Conservation (phyloP, 495 filamentous ascomycete genomes). For the Polyplosphaeria fusca region DNA sequence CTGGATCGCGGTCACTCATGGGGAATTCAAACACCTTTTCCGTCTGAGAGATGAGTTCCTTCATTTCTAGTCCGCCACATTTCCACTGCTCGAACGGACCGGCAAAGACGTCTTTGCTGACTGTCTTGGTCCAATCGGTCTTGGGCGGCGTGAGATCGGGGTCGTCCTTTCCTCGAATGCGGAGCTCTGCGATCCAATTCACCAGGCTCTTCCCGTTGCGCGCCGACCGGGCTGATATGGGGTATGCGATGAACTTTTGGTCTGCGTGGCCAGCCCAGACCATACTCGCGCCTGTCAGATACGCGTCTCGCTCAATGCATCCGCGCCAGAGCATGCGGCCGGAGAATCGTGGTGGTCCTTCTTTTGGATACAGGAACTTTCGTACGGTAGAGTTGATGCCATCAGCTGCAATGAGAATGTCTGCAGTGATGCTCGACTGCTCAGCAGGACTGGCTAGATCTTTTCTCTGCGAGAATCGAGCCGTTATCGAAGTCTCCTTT, state of each 20-base stretch:
- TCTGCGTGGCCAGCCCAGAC: constrained; percentile 40
- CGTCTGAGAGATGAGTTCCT: constrained; percentile 10
- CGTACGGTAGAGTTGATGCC: constrained; percentile 13
- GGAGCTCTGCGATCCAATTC: constrained; percentile 39
- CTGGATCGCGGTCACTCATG: constrained; percentile 21
- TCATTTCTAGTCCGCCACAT: constrained; percentile 5
- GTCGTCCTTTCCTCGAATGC: constrained; percentile 35
- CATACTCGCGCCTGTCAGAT: constrained; percentile 34
- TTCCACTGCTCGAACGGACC: constrained; percentile 4
- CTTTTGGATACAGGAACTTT: constrained; percentile 9
- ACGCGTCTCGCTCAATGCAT: constrained; percentile 3
- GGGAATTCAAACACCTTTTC: constrained; percentile 21
- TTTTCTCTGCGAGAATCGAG: background rate
- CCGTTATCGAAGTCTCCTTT: background rate
- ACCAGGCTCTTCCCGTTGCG: constrained; percentile 33
- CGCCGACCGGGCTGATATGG: constrained; percentile 33
- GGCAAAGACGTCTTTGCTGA: background rate
- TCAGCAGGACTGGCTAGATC: background rate
- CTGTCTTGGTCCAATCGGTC: constrained; percentile 25
- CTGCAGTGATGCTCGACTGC: background rate
- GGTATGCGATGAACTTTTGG: constrained; percentile 41
- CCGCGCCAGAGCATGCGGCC: constrained; percentile 20
- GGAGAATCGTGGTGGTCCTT: constrained; percentile 16
- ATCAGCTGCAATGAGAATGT: constrained; percentile 8
- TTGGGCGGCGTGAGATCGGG: constrained; percentile 37